phyloP scores from a whole-genome alignment of 1,284 basidiomycete species.

The Schizopora paradoxa region DNA sequence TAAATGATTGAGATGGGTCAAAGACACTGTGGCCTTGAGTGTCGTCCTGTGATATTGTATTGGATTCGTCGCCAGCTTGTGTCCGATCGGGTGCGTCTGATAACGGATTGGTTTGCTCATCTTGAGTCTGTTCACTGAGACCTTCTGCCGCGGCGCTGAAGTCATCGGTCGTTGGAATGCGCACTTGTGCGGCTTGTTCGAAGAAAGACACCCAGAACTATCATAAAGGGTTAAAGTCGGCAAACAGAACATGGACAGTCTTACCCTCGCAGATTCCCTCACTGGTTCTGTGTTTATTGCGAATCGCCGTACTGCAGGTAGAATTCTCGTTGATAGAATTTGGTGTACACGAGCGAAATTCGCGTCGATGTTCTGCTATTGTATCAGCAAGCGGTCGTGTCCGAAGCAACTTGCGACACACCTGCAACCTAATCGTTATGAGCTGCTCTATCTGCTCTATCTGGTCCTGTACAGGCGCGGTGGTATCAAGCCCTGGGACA shows the following conservation, averaged over 20 bases:
- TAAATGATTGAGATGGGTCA: too few relatives aligned
- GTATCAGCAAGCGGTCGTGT: constrained; percentile 5
- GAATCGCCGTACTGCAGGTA: constrained; percentile 87
- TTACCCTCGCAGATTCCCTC: constrained; percentile 80
- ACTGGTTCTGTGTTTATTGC: constrained; percentile 83
- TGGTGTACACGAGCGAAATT: constrained; percentile 90
- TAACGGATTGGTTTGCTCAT: constrained; percentile 29
- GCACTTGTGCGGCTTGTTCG: constrained; percentile 84
- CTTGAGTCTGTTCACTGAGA: too few relatives aligned
- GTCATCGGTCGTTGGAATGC: constrained; percentile 68
- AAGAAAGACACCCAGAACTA: constrained; percentile 97
- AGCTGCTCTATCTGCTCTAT: constrained; percentile 94
- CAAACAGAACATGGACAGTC: not conserved
- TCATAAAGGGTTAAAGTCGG: not conserved
- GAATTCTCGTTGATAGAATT: constrained; percentile 72
- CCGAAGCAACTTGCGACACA: constrained; percentile 30
- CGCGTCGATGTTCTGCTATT: constrained; percentile 81
- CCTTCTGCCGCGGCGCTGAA: constrained; percentile 49
- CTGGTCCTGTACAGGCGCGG: constrained; percentile 73
- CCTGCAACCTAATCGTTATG: constrained; percentile 85
- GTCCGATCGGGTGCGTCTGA: too few relatives aligned
- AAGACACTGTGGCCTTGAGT: too few relatives aligned
- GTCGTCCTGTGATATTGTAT: constrained; percentile 47
- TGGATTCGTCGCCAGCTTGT: constrained; percentile 27
- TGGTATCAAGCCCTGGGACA: constrained; percentile 72